Base-by-base conservation (phyloP, 441 rosid genomes). In the Jatropha multifida region DNA sequence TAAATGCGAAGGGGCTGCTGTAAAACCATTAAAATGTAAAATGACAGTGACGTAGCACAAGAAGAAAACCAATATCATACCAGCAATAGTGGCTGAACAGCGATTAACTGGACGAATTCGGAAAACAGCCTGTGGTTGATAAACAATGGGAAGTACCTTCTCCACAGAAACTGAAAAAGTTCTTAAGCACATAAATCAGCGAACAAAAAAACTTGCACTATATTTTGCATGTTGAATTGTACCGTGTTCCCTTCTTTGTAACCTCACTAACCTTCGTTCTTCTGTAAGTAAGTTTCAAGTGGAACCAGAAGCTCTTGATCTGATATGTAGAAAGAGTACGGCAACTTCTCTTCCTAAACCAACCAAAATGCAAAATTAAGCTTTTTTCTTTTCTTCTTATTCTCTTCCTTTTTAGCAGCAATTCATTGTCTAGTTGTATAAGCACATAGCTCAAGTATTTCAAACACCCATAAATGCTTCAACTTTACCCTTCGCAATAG, bases 61-160 rank as follows among this genome's bases (percentile, higher is more conserved):
- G 52, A 51, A 67, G 46, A 37, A 70, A 60, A 56, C 9, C 52
- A 64, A 38, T 56, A 59, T 37, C 84, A 76, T 81, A 96, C 98
- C 98, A 77, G 98, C 91, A 81, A 94, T 94, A 11, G 97, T 91
- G 5, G 97, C 92, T 1, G 98, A 91, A 84, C 98, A 92, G 11
- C 96, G 93, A 69, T 86, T 94, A 56, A 96, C 92, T 0, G 99
- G 90, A 44, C 97, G 96, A 77, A 94, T 96, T 69, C 98, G 84
- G 76, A 94, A 96, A 83, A 96, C 79, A 75, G 98, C 99, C 77
- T 95, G 99, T 7, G 92, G 97, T 74, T 95, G 99, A 89, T 90
- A 95, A 71, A 96, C 94, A 60, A 96, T 96, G 0, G 94, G 78
- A 69, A 94, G 86, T 13, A 90, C 96, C 89, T 89, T 94, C 93